phyloP scores from a whole-genome alignment of 345 rosid genomes.

The Moricandia moricandioides region DNA sequence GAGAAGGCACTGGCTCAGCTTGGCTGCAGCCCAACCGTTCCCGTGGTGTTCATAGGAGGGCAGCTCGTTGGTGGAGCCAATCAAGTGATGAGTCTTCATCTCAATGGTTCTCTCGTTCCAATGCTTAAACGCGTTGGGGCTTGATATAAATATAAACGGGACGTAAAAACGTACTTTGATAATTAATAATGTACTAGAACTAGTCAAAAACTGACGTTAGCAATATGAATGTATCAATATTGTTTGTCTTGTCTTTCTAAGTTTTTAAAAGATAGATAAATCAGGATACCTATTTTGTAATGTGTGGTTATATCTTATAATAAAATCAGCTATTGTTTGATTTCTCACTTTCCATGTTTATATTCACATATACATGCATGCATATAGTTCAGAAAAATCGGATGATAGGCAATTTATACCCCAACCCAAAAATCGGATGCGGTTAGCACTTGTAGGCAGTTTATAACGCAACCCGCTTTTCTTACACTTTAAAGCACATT shows the following conservation, averaged over 20 bases:
- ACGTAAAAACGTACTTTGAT: not conserved
- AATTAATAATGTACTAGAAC: not conserved
- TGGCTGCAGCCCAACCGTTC: conserved; percentile 70
- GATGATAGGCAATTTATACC: too few relatives aligned
- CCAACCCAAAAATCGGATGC: too few relatives aligned
- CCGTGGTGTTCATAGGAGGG: conserved; percentile 75
- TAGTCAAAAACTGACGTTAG: not conserved
- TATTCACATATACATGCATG: too few relatives aligned
- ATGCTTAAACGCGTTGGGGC: conserved; percentile 70
- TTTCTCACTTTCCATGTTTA: not conserved
- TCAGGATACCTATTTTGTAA: not conserved
- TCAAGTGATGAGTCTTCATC: conserved; percentile 84
- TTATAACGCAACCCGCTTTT: too few relatives aligned
- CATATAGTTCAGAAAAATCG: too few relatives aligned
- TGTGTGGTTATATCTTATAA: not conserved
- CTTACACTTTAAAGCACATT: too few relatives aligned
- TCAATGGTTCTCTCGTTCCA: conserved; percentile 63
- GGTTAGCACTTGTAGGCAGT: too few relatives aligned
- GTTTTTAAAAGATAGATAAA: not conserved
- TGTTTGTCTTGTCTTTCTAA: not conserved
- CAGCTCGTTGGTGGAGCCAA: conserved; percentile 79
- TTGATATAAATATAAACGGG: conserved; percentile 23
- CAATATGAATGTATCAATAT: not conserved
- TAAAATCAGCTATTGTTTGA: not conserved
- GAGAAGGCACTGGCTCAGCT: conserved; percentile 68